phyloP scores from a whole-genome alignment of 163 green algal species.

The Scenedesmus sp. region DNA sequence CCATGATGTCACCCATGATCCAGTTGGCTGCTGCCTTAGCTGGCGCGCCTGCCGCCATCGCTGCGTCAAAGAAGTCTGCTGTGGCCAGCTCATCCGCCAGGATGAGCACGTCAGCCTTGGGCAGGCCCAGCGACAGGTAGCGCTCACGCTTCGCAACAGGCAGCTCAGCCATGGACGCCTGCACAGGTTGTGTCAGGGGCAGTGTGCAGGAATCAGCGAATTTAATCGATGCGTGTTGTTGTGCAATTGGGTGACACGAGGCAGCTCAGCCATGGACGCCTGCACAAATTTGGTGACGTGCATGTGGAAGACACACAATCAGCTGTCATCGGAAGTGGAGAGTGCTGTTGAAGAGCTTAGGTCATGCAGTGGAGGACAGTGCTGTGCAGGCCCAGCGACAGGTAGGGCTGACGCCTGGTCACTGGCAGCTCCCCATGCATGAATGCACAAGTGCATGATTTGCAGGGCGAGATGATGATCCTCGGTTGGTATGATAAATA shows the following conservation, averaged over 20 bases:
- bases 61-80: constrained; percentile 83
- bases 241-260: too few relatives aligned
- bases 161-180: constrained; percentile 87
- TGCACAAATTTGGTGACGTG: too few relatives aligned
- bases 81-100: constrained; percentile 88
- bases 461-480: too few relatives aligned
- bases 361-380: too few relatives aligned
- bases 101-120: constrained; percentile 82
- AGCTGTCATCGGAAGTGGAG: too few relatives aligned
- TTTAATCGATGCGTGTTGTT: too few relatives aligned
- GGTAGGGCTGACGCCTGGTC: constrained; percentile 63
- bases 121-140: constrained; percentile 61
- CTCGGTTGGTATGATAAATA: too few relatives aligned
- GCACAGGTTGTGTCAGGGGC: not conserved
- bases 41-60: constrained; percentile 78
- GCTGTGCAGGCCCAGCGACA: constrained; percentile 59
- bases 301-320: too few relatives aligned
- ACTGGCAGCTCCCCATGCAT: constrained; percentile 86
- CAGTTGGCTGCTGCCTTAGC: constrained; percentile 94
- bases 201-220: too few relatives aligned
- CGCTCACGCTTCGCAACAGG: constrained; percentile 72
- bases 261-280: too few relatives aligned
- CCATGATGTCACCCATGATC: constrained; percentile 96
- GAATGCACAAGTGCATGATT: constrained; percentile 42
- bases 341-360: too few relatives aligned